Base-by-base conservation (phyloP, 148 eudicot species). In the Camellia sinensis region DNA sequence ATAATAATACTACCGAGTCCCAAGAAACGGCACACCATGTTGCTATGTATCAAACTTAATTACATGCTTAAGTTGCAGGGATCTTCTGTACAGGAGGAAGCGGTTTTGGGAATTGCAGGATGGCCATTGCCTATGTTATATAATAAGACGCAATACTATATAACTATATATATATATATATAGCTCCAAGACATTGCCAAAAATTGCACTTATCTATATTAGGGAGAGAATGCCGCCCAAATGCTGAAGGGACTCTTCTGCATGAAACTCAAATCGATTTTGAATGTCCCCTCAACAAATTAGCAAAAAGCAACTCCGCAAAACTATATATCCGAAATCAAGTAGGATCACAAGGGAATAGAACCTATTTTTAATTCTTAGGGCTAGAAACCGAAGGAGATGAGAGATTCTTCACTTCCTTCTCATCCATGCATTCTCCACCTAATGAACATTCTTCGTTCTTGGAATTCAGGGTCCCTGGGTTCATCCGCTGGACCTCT, bases 401-500 rank as follows among this genome's bases (percentile, higher is more conserved):
- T 69, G 68, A 85, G 43, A 79, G 75, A 80, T 80, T 84, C 75
- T 86, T 92, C 77, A 19, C 84, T 82, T 89, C 92, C 61, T 90
- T 91, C 7, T 79, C 88, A 71, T 94, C 95, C 72, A 80, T 63
- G 69, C 89, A 90, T 75, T 89, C 95, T 12, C 82, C 82, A 6
- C 77, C 84, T 45, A 82, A 86, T 40, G 86, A 84, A 75, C 76
- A 84, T 10, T 92, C 97, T 57, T 93, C 95, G 19, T 84, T 87
- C 83, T 71, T 87, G 10, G 89, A 80, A 80, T 80, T 86, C 41
- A 93, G 82, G 44, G 90, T 72, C 81, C 88, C 84, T 0, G 95
- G 95, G 71, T 88, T 89, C 99, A 96, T 92, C 76, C 87, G 86
- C 76, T 91, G 93, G n/a, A 94, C 95, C 83, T 96, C 99, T 61